A percentile compares a stretch with the other conserved stretches of the same genome.
phyloP scores from a whole-genome alignment of 2,329 filamentous ascomycete species.

The Calonectria pauciramosa region DNA sequence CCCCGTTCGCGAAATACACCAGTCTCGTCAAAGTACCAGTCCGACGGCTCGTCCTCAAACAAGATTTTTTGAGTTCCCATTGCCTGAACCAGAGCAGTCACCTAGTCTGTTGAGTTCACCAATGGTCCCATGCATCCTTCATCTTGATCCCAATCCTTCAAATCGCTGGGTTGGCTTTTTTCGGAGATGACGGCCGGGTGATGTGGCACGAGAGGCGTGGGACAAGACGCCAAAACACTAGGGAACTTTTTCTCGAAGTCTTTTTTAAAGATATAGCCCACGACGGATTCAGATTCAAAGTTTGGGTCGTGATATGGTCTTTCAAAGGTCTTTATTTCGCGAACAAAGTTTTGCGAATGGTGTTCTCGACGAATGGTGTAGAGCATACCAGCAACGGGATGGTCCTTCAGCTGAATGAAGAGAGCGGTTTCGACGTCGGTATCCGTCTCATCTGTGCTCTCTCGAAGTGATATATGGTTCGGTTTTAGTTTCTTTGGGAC shows the following conservation, averaged over 20 bases:
- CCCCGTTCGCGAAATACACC: slow-evolving; percentile 39
- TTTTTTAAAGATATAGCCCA: slow-evolving; percentile 37
- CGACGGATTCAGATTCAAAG: slow-evolving; percentile 27
- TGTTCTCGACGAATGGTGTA: slow-evolving; percentile 23
- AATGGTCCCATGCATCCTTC: neutral
- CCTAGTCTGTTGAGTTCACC: slow-evolving; percentile 38
- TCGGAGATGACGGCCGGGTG: neutral
- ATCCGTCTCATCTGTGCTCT: neutral
- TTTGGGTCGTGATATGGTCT: slow-evolving; percentile 20
- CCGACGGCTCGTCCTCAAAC: slow-evolving; percentile 35
- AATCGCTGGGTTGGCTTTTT: neutral
- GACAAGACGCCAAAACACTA: slow-evolving; percentile 7
- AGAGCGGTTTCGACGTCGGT: slow-evolving; percentile 30
- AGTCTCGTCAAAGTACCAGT: slow-evolving; percentile 41
- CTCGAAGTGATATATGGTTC: neutral
- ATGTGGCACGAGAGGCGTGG: neutral
- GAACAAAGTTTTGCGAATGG: slow-evolving; percentile 18
- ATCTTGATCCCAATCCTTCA: neutral
- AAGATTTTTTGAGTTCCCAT: slow-evolving; percentile 30
- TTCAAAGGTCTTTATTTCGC: slow-evolving; percentile 9
- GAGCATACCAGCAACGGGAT: slow-evolving; percentile 25
- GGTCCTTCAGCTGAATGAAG: slow-evolving; percentile 30
- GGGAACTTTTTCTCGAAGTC: slow-evolving; percentile 31
- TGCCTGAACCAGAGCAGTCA: slow-evolving; percentile 30
- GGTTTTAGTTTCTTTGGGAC: neutral